A percentile compares a stretch with the other conserved stretches of the same genome.
Conservation (phyloP, 2,329 filamentous ascomycete species). For the Tolypocladium ophioglossoides region DNA sequence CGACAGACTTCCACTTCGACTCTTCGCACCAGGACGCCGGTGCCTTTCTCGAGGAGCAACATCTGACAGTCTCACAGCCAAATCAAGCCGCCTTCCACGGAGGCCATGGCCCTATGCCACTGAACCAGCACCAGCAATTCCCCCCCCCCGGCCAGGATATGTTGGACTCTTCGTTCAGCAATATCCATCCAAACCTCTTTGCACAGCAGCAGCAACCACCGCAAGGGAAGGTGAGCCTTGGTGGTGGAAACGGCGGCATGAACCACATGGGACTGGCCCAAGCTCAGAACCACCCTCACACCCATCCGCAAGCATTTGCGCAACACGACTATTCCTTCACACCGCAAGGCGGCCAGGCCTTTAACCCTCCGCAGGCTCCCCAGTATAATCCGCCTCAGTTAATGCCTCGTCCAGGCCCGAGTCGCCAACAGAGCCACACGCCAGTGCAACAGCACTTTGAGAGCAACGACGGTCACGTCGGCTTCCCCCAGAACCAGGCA, state of each 20-base stretch:
- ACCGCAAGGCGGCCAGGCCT: slow-evolving; percentile 20
- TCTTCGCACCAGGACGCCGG: slow-evolving; percentile 17
- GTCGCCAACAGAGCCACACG: slow-evolving; percentile 21
- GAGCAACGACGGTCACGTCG: slow-evolving; percentile 18
- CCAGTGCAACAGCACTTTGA: slow-evolving; percentile 19
- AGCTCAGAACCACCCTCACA: slow-evolving; percentile 18
- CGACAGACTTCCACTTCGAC: slow-evolving; percentile 23
- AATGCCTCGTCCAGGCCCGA: slow-evolving; percentile 18
- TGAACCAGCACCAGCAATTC: slow-evolving; percentile 21
- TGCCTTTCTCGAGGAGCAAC: slow-evolving; percentile 18
- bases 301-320: slow-evolving; percentile 21
- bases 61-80: slow-evolving; percentile 17
- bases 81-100: slow-evolving; percentile 18
- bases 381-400: slow-evolving; percentile 23
- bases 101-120: slow-evolving; percentile 17
- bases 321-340: slow-evolving; percentile 23
- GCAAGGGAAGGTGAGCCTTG: slow-evolving; percentile 17
- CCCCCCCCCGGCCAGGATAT: slow-evolving; percentile 22
- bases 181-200: slow-evolving; percentile 26
- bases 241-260: slow-evolving; percentile 7
- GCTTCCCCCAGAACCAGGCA: slow-evolving; percentile 14
- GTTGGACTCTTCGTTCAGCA: slow-evolving; percentile 25
- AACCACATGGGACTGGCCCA: slow-evolving; percentile 17
- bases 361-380: slow-evolving; percentile 16
- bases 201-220: slow-evolving; percentile 15